phyloP scores from a whole-genome alignment of 2,329 filamentous ascomycete species.

The Drechslerella coelobrocha region DNA sequence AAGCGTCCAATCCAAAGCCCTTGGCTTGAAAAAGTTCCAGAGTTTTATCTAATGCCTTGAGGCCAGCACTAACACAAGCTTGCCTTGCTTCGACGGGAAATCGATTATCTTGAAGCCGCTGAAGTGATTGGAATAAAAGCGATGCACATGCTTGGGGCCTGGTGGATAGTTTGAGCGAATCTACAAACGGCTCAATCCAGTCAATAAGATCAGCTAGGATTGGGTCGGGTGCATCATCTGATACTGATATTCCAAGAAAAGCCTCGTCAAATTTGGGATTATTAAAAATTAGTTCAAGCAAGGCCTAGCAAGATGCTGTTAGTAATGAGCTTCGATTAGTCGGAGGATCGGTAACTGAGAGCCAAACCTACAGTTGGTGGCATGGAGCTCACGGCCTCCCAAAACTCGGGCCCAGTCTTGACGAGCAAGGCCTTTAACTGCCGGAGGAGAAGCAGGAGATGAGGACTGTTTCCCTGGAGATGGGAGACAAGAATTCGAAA shows the following conservation, averaged over 20 bases:
- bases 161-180: conserved; percentile 52
- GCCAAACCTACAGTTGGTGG: conserved; percentile 35
- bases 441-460: conserved; percentile 52
- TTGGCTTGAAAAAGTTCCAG: conserved; percentile 55
- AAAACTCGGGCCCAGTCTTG: conserved; percentile 54
- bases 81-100: conserved; percentile 60
- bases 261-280: conserved; percentile 53
- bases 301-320: conserved; percentile 45
- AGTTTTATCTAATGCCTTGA: conserved; percentile 61
- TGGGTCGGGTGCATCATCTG: conserved; percentile 45
- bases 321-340: background rate
- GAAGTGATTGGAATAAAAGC: conserved; percentile 52
- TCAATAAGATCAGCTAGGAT: conserved; percentile 52
- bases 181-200: conserved; percentile 54
- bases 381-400: conserved; percentile 52
- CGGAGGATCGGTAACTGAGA: background rate
- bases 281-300: conserved; percentile 53
- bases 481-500: conserved; percentile 53
- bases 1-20: conserved; percentile 61
- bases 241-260: conserved; percentile 47
- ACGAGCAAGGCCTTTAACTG: conserved; percentile 53
- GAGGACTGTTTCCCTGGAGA: conserved; percentile 51
- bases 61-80: conserved; percentile 61
- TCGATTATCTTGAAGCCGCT: conserved; percentile 58
- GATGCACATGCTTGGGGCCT: conserved; percentile 48